phyloP scores from a whole-genome alignment of 345 rosid species.

The Atalantia buxifolia region DNA sequence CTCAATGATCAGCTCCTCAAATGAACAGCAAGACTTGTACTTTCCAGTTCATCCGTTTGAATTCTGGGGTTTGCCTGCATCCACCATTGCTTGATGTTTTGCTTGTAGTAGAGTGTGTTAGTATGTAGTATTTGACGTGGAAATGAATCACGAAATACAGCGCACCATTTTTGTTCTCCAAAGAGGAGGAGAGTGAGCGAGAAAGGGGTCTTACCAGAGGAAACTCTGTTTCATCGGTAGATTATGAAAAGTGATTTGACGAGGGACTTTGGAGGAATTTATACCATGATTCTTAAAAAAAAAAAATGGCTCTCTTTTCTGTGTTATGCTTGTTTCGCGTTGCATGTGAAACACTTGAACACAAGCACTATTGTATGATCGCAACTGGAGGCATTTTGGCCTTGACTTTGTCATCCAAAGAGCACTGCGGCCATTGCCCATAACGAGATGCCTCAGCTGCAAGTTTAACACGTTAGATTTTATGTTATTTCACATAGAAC shows the following conservation, averaged over 20 bases:
- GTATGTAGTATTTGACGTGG: not conserved
- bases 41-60: slow-evolving; percentile 5
- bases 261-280: not conserved
- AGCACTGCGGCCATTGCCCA: not conserved
- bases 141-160: slow-evolving; percentile 5
- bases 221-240: not conserved
- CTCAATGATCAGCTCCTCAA: slow-evolving; percentile 12
- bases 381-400: not conserved
- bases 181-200: not conserved
- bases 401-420: too few relatives aligned
- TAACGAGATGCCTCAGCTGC: not conserved
- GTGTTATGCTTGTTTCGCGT: not conserved
- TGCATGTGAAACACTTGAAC: not conserved
- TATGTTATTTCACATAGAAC: not conserved
- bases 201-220: not conserved
- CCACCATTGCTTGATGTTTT: slow-evolving; percentile 7
- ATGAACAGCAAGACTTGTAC: not conserved
- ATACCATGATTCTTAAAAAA: slow-evolving; percentile 9
- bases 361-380: not conserved
- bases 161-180: not conserved
- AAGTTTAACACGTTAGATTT: too few relatives aligned
- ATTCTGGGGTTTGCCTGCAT: slow-evolving; percentile 12
- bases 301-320: not conserved
- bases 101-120: slow-evolving; percentile 5
- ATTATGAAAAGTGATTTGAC: not conserved